These are phyloP conservation scores for Apodospora peruviana DNA, from an alignment of 495 filamentous ascomycete species.

Conservation along the genomic window DNA sequence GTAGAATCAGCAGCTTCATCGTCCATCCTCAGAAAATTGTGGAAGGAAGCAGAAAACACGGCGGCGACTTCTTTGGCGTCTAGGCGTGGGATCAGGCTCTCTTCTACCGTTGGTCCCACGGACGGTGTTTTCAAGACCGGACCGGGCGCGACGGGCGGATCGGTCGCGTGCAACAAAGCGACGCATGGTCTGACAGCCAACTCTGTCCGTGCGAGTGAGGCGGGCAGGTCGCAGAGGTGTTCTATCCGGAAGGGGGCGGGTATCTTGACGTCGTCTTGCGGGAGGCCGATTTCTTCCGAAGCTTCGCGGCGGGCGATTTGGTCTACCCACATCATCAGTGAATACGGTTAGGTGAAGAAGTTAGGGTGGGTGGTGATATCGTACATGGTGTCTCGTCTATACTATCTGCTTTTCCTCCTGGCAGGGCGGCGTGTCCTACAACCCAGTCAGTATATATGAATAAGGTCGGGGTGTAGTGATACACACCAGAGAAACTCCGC, in stretches of 20 bases:
- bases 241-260: slow-evolving; percentile 71
- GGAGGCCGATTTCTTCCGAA: slow-evolving; percentile 84
- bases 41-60: slow-evolving; percentile 82
- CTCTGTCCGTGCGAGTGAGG: slow-evolving; percentile 73
- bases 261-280: slow-evolving; percentile 55
- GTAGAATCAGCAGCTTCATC: slow-evolving; percentile 36
- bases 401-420: slow-evolving; percentile 62
- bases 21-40: slow-evolving; percentile 55
- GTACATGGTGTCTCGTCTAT: slow-evolving; percentile 45
- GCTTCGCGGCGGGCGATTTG: slow-evolving; percentile 84
- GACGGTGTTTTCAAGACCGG: slow-evolving; percentile 7
- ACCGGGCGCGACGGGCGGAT: slow-evolving; percentile 20
- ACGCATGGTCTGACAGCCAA: slow-evolving; percentile 81
- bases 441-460: neutral
- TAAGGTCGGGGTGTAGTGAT: neutral
- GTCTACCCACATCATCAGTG: slow-evolving; percentile 34
- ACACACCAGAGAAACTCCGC: slow-evolving; percentile 50
- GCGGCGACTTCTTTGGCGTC: slow-evolving; percentile 84
- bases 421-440: slow-evolving; percentile 80
- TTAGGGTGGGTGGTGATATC: slow-evolving; percentile 1
- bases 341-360: neutral
- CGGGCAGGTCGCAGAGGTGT: slow-evolving; percentile 77
- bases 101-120: slow-evolving; percentile 47
- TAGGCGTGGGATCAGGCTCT: slow-evolving; percentile 67
- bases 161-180: slow-evolving; percentile 65